Conservation (phyloP, 345 rosid genomes). For the Cochlearia excelsa region DNA sequence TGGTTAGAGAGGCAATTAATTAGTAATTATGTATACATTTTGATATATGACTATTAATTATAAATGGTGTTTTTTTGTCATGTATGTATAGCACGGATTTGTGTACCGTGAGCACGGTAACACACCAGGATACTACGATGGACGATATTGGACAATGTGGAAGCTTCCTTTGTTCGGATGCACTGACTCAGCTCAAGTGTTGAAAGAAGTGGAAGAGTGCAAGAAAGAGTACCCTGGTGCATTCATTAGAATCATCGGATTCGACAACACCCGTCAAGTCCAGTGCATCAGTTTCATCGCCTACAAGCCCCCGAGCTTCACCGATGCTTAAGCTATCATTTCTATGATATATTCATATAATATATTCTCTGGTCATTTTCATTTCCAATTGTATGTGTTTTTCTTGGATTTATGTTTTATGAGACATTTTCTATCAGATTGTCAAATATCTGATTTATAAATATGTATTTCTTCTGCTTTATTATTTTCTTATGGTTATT, state of each 20-base stretch:
- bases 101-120: slow-evolving; percentile 40
- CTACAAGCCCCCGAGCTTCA: slow-evolving; percentile 42
- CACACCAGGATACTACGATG: slow-evolving; percentile 41
- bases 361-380: slow-evolving; percentile 24
- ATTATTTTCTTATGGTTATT: neutral
- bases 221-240: slow-evolving; percentile 37
- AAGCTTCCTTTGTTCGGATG: slow-evolving; percentile 43
- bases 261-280: slow-evolving; percentile 42
- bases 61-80: neutral
- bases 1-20: neutral
- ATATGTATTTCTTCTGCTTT: slow-evolving; percentile 19
- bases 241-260: slow-evolving; percentile 40
- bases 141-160: slow-evolving; percentile 45
- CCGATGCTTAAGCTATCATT: slow-evolving; percentile 22
- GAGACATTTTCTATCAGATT: slow-evolving; percentile 18
- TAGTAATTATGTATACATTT: neutral
- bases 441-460: slow-evolving; percentile 31
- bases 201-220: slow-evolving; percentile 40
- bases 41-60: neutral
- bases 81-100: slow-evolving; percentile 34
- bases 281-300: slow-evolving; percentile 45
- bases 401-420: slow-evolving; percentile 21
- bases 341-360: slow-evolving; percentile 12
- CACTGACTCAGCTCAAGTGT: slow-evolving; percentile 36
- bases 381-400: slow-evolving; percentile 15